Base-by-base conservation (phyloP, 2,329 filamentous ascomycete species). In the Alternaria burnsii region DNA sequence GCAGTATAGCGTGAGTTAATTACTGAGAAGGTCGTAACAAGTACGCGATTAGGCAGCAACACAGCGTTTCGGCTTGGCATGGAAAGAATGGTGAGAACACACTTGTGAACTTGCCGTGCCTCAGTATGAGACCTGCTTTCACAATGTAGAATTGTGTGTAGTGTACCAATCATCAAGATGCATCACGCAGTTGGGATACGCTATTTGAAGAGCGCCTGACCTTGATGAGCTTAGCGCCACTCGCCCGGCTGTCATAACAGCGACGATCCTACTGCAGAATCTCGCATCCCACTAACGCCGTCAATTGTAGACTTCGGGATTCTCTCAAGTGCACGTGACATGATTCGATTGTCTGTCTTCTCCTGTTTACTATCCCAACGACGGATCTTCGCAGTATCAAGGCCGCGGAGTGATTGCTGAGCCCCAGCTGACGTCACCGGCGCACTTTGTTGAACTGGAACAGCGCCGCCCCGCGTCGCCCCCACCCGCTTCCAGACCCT, bases 391-490 rank as follows among this genome's bases (percentile, higher is more conserved):
- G n/a, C 42, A n/a, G 10, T 30, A 24, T 30, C 3, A 34, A 52
- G 41, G 24, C 43, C 34, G 51, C 41, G 51, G 51, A 24, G 42
- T 52, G 40, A n/a, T 44, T 30, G 38, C 36, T 36, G n/a, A 34
- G 58, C 36, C 60, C 62, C 52, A 38, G 55, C 50, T 73, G 65
- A 74, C 72, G 72, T 74, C 72, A 75, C 43, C 50, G 58, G 42
- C 52, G 65, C 58, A 61, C 54, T 54, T 63, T 72, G 69, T 71
- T 72, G 71, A 69, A 65, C 60, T 48, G 63, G 71, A 68, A 66
- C 61, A 52, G 63, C 52, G 53, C 56, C 36, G 53, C 54, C 55
- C 26, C 12, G 32, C 32, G 32, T 12, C 32, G 32, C 32, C 32
- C 32, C 32, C 32, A 36, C 32, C 55, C 20, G 34, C 44, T 43